A percentile compares a stretch with the other conserved stretches of the same genome.
Conservation (phyloP, 2,329 filamentous ascomycete species). For the Neoarthrinium moseri region DNA sequence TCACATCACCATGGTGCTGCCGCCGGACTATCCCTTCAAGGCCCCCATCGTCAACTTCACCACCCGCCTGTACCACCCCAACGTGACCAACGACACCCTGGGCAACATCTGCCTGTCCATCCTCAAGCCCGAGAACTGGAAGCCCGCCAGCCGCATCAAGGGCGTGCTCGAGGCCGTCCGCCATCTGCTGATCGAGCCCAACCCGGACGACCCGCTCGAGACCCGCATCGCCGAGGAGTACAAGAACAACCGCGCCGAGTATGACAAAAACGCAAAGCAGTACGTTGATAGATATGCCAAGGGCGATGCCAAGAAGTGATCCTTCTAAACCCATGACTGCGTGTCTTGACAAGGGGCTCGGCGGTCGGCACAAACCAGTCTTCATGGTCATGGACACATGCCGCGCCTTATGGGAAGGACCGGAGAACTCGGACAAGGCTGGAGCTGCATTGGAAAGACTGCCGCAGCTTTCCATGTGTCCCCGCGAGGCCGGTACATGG, state of each 20-base stretch:
- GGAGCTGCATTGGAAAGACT: no score
- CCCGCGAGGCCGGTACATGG: no score
- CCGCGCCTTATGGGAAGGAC: no score
- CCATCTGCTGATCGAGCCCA: constrained; percentile 74
- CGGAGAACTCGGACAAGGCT: no score
- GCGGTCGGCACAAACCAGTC: no score
- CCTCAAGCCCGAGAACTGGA: constrained; percentile 87
- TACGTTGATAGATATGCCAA: constrained; percentile 74
- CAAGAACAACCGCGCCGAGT: constrained; percentile 64
- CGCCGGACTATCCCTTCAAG: constrained; percentile 86
- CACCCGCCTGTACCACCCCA: constrained; percentile 94
- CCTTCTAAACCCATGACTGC: no score
- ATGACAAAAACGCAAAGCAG: constrained; percentile 71
- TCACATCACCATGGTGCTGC: constrained; percentile 70
- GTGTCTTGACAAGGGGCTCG: no score
- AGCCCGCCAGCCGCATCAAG: constrained; percentile 75
- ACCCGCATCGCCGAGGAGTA: constrained; percentile 82
- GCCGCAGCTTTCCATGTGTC: no score
- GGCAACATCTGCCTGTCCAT: constrained; percentile 84
- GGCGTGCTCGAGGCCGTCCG: constrained; percentile 76
- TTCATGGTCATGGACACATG: no score
- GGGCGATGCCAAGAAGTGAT: constrained; percentile 21
- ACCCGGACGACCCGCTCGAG: constrained; percentile 89
- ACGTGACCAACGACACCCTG: constrained; percentile 82
- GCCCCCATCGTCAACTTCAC: constrained; percentile 75